Conservation (phyloP, 768 basidiomycete genomes). For the Suillus variegatus region DNA sequence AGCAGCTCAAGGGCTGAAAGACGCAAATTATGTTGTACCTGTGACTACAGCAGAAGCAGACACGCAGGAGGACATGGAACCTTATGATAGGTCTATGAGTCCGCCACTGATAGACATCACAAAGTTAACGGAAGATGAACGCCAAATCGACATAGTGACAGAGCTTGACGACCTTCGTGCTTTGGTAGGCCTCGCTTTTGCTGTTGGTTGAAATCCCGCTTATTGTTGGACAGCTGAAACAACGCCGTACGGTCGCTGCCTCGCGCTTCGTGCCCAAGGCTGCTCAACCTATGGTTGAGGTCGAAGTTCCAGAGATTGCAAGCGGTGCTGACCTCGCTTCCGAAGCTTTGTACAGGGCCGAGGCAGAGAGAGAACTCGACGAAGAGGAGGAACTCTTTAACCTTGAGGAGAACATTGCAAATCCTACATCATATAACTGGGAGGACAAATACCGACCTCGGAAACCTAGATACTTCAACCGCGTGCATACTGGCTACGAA, state of each 20-base stretch:
- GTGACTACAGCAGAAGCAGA: slow-evolving; percentile 38
- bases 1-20: slow-evolving; percentile 47
- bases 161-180: slow-evolving; percentile 62
- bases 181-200: slow-evolving; percentile 50
- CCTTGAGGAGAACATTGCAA: slow-evolving; percentile 82
- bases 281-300: slow-evolving; percentile 59
- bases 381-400: slow-evolving; percentile 97
- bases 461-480: slow-evolving; percentile 98
- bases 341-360: slow-evolving; percentile 87
- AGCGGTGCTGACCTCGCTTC: slow-evolving; percentile 79
- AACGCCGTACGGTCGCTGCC: slow-evolving; percentile 78
- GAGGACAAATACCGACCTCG: slow-evolving; percentile 98
- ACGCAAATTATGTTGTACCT: slow-evolving; percentile 36
- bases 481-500: slow-evolving; percentile 98
- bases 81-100: slow-evolving; percentile 86
- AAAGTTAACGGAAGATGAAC: slow-evolving; percentile 72
- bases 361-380: slow-evolving; percentile 90
- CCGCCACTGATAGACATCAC: slow-evolving; percentile 74
- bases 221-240: slow-evolving; percentile 51
- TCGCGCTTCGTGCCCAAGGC: slow-evolving; percentile 88
- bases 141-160: slow-evolving; percentile 76
- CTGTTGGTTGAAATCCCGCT: slow-evolving; percentile 6
- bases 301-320: slow-evolving; percentile 53
- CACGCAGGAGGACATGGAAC: slow-evolving; percentile 63
- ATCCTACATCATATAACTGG: slow-evolving; percentile 92